Evolutionary conservation across 768 basidiomycete genomes (phyloP).

Genomic region (Lepiota subincarnata): DNA sequence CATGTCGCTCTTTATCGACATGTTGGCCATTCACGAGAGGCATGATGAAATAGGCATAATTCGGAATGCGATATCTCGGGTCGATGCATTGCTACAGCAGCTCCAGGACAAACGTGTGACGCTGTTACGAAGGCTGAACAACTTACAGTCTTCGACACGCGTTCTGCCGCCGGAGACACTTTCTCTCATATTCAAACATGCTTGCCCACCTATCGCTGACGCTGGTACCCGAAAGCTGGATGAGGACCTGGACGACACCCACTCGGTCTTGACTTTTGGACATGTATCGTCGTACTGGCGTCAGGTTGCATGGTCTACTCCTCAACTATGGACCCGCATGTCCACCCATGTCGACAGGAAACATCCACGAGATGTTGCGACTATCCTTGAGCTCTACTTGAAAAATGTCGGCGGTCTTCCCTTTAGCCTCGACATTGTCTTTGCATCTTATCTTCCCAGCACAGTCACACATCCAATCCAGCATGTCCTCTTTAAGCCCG

Average conservation of each 20-base stretch:
- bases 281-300: conserved; percentile 1
- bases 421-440: background rate
- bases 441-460: too few relatives aligned
- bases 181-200: background rate
- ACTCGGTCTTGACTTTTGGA: background rate
- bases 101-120: background rate
- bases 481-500: background rate
- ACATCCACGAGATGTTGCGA: background rate
- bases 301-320: background rate
- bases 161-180: background rate
- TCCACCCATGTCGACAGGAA: background rate
- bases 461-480: too few relatives aligned
- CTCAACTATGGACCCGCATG: background rate
- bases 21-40: too few relatives aligned
- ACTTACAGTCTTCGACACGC: background rate
- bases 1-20: too few relatives aligned
- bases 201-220: too few relatives aligned
- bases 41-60: too few relatives aligned
- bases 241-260: too few relatives aligned
- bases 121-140: background rate
- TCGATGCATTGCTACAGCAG: background rate
- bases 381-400: background rate
- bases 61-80: too few relatives aligned
- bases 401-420: background rate
- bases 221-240: too few relatives aligned